Conservation (phyloP, 768 basidiomycete genomes). For the Chalciporus piperatus region DNA sequence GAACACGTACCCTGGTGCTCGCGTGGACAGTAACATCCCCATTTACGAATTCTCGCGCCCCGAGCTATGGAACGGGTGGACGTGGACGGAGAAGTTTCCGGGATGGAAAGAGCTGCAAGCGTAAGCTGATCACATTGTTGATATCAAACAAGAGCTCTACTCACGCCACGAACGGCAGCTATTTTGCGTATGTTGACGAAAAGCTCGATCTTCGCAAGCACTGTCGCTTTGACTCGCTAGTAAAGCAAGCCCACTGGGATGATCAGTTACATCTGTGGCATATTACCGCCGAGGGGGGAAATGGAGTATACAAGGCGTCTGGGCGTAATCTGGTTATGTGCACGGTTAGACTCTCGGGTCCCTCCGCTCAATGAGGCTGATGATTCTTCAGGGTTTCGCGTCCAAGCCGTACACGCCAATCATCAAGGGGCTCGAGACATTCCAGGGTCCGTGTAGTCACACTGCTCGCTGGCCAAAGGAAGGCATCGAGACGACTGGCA, state of each 20-base stretch:
- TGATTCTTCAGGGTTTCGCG: neutral
- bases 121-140: neutral
- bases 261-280: conserved; percentile 12
- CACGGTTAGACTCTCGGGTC: neutral
- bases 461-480: conserved; percentile 12
- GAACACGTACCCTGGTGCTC: conserved; percentile 16
- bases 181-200: conserved; percentile 9
- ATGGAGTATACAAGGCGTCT: neutral
- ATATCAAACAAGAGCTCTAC: too few relatives aligned
- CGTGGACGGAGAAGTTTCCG: conserved; percentile 13
- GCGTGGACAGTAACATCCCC: conserved; percentile 8
- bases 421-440: conserved; percentile 10
- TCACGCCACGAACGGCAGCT: too few relatives aligned
- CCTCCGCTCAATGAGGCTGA: neutral
- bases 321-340: conserved; percentile 10
- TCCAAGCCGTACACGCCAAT: conserved; percentile 12
- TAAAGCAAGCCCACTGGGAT: conserved; percentile 14
- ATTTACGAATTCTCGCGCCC: conserved; percentile 8
- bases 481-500: conserved; percentile 5
- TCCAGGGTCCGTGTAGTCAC: conserved; percentile 9
- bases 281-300: conserved; percentile 6
- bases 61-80: conserved; percentile 14
- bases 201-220: conserved; percentile 11
- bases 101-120: conserved; percentile 8
- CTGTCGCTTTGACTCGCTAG: conserved; percentile 12